Conservation (phyloP, 192 early-diverging fungal species). For the Gaertneriomyces semiglobifer region DNA sequence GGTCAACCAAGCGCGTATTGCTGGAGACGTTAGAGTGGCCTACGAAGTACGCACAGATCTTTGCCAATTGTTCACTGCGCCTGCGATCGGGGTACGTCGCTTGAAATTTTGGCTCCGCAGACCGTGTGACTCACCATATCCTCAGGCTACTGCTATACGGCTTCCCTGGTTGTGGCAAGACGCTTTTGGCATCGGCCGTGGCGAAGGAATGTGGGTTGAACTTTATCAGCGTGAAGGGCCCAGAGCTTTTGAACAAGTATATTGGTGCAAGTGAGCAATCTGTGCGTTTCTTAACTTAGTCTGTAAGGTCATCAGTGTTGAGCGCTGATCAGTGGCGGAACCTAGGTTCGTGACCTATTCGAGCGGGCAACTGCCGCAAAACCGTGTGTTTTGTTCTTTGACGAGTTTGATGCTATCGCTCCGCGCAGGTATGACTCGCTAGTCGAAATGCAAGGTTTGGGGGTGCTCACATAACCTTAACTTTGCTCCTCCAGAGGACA, state of each 20-base stretch:
- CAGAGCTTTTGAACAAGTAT: conserved; percentile 97
- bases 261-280: conserved; percentile 96
- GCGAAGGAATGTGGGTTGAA: conserved; percentile 96
- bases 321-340: not conserved
- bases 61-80: conserved; percentile 81
- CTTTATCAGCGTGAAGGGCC: conserved; percentile 96
- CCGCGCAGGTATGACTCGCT: conserved; percentile 62
- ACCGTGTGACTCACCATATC: not conserved
- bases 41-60: conserved; percentile 86
- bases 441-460: not conserved
- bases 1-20: conserved; percentile 73
- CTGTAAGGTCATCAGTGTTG: not conserved
- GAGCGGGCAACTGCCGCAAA: conserved; percentile 87
- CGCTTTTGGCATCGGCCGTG: conserved; percentile 89
- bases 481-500: conserved; percentile 65
- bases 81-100: conserved; percentile 74
- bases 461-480: not conserved
- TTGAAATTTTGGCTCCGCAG: not conserved
- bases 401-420: conserved; percentile 97
- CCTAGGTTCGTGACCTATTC: conserved; percentile 82
- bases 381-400: conserved; percentile 96
- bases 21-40: conserved; percentile 95
- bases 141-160: conserved; percentile 85
- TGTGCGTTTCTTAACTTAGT: conserved; percentile 42
- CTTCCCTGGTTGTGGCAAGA: conserved; percentile 98